Evolutionary conservation across 352 stramenopile species (phyloP).

Genomic region (Pythium phragmiticola): DNA sequence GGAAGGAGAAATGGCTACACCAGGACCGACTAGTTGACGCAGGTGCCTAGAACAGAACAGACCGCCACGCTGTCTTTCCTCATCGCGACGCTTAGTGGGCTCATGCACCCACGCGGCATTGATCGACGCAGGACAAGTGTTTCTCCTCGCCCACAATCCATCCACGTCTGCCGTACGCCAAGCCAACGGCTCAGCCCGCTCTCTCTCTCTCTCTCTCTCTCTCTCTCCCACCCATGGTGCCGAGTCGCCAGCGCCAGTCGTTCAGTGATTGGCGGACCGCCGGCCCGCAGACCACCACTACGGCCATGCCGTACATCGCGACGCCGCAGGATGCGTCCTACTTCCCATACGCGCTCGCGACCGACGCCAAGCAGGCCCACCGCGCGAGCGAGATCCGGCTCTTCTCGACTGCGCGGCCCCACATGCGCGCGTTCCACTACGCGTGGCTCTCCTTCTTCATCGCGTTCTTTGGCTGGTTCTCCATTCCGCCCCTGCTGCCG

Average conservation of each 20-base stretch:
- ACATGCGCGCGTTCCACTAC: slow-evolving; percentile 94
- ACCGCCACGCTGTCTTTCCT: neutral
- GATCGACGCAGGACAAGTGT: too few relatives aligned
- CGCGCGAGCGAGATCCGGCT: slow-evolving; percentile 63
- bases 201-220: too few relatives aligned
- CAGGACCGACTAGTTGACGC: neutral
- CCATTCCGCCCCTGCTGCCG: slow-evolving; percentile 90
- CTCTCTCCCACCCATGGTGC: neutral
- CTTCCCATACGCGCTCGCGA: slow-evolving; percentile 83
- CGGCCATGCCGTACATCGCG: neutral
- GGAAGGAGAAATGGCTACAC: slow-evolving; percentile 1
- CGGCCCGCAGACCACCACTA: neutral
- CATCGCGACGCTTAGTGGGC: neutral
- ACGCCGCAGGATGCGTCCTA: neutral
- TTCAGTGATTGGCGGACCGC: neutral
- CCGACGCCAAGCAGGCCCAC: slow-evolving; percentile 41
- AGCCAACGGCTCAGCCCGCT: too few relatives aligned
- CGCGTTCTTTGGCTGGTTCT: slow-evolving; percentile 95
- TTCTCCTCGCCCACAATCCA: too few relatives aligned
- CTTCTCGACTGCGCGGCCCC: slow-evolving; percentile 63
- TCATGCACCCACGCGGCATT: too few relatives aligned
- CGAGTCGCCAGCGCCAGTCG: neutral
- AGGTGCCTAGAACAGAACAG: too few relatives aligned
- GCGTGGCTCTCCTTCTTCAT: slow-evolving; percentile 93
- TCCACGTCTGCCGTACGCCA: too few relatives aligned